Conservation (phyloP, 805 yeast species). For the Vanderwaltozyma yarrowii region DNA sequence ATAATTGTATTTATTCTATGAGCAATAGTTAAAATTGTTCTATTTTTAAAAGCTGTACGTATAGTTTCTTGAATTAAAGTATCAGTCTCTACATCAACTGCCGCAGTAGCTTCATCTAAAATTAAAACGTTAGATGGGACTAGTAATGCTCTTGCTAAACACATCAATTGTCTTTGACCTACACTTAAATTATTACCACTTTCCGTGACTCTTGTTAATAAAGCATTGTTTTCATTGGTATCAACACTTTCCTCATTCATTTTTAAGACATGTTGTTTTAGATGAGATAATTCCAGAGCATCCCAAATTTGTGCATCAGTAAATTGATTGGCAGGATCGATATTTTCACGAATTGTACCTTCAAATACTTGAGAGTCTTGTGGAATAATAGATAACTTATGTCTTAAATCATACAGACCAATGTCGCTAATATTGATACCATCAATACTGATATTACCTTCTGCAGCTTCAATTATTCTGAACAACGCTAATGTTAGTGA, state of each 20-base stretch:
- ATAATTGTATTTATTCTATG: slow-evolving; percentile 75
- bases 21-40: slow-evolving; percentile 77
- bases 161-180: slow-evolving; percentile 73
- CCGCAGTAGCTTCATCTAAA: slow-evolving; percentile 82
- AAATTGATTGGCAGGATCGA: slow-evolving; percentile 68
- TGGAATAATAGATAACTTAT: slow-evolving; percentile 74
- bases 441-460: slow-evolving; percentile 66
- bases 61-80: slow-evolving; percentile 68
- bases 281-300: slow-evolving; percentile 67
- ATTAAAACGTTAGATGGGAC: slow-evolving; percentile 55
- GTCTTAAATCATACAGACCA: slow-evolving; percentile 72
- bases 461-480: slow-evolving; percentile 69
- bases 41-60: slow-evolving; percentile 59
- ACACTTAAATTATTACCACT: slow-evolving; percentile 65
- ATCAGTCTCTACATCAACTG: slow-evolving; percentile 82
- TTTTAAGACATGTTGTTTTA: slow-evolving; percentile 49
- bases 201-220: slow-evolving; percentile 48
- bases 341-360: slow-evolving; percentile 74
- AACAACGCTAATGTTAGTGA: slow-evolving; percentile 76
- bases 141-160: slow-evolving; percentile 68
- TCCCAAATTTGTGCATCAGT: slow-evolving; percentile 77
- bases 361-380: slow-evolving; percentile 90
- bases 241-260: slow-evolving; percentile 43
- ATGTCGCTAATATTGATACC: slow-evolving; percentile 51
- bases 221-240: slow-evolving; percentile 6